These are phyloP conservation scores for Baorangia bicolor DNA, from an alignment of 768 basidiomycete genomes.

Conservation along the genomic window DNA sequence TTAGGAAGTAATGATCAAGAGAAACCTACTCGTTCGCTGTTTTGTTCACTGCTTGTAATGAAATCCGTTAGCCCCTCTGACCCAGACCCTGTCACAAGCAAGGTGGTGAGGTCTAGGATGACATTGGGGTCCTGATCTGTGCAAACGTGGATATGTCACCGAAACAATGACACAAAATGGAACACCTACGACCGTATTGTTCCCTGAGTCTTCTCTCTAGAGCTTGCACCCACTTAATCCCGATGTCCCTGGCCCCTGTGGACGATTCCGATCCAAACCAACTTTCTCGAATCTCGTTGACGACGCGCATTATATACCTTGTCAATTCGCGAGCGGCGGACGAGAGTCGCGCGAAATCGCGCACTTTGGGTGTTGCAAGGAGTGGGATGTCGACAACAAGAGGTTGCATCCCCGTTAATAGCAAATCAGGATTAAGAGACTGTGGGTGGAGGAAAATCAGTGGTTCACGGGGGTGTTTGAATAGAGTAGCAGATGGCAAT, in stretches of 20 bases:
- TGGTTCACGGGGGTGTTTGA: slow-evolving; percentile 46
- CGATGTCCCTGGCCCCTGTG: slow-evolving; percentile 68
- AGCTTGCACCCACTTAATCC: slow-evolving; percentile 68
- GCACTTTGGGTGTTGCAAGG: slow-evolving; percentile 51
- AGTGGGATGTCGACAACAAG: slow-evolving; percentile 53
- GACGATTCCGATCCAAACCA: slow-evolving; percentile 74
- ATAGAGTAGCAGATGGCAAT: slow-evolving; percentile 28
- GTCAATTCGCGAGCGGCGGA: slow-evolving; percentile 67
- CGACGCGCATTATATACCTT: slow-evolving; percentile 68
- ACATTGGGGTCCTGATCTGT: slow-evolving; percentile 62
- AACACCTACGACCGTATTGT: slow-evolving; percentile 63
- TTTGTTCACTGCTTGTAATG: slow-evolving; percentile 73
- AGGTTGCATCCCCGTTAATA: slow-evolving; percentile 38
- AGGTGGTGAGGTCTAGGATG: slow-evolving; percentile 66
- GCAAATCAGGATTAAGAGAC: slow-evolving; percentile 24
- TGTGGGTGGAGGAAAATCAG: slow-evolving; percentile 51
- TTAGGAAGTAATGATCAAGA: slow-evolving; percentile 7
- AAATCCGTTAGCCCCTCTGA: slow-evolving; percentile 73
- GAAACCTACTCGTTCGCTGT: slow-evolving; percentile 71
- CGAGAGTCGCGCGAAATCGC: slow-evolving; percentile 71
- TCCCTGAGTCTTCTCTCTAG: slow-evolving; percentile 64
- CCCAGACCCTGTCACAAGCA: slow-evolving; percentile 70
- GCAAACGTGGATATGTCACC: slow-evolving; percentile 13
- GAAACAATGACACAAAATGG: slow-evolving; percentile 8
- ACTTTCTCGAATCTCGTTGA: slow-evolving; percentile 66